Evolutionary conservation across 116 monocot genomes (phyloP).

Genomic region (Iris pallida): DNA sequence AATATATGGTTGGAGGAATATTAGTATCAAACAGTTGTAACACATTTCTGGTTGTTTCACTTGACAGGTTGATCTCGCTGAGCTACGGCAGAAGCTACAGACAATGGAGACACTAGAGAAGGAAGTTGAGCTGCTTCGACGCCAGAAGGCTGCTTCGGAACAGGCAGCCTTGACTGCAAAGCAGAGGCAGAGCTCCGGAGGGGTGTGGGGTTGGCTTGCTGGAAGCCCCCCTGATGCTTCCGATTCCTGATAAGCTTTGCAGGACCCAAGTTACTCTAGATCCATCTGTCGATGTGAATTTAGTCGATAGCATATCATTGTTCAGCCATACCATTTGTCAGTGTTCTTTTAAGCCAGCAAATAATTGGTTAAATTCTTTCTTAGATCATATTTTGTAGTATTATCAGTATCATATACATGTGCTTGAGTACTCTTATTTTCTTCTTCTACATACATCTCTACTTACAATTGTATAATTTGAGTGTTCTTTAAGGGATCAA

Average conservation of each 20-base stretch:
- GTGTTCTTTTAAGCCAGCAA: background rate
- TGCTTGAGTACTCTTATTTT: background rate
- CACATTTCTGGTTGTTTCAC: background rate
- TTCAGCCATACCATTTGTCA: background rate
- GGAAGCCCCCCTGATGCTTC: conserved; percentile 57
- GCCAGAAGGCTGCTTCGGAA: conserved; percentile 82
- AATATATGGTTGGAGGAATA: background rate
- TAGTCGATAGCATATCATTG: background rate
- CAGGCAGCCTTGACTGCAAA: conserved; percentile 49
- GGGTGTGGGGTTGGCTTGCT: conserved; percentile 97
- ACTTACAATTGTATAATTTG: too few relatives aligned
- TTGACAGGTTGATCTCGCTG: conserved; percentile 83
- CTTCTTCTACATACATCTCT: background rate
- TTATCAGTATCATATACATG: background rate
- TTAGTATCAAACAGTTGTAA: background rate
- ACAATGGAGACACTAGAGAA: conserved; percentile 73
- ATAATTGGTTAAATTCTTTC: background rate
- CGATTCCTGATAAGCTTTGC: conserved; percentile 7
- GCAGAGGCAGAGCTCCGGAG: conserved; percentile 70
- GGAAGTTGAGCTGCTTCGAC: conserved; percentile 82
- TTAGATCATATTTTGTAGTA: background rate
- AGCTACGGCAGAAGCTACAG: conserved; percentile 83
- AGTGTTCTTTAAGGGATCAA: too few relatives aligned
- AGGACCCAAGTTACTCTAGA: background rate
- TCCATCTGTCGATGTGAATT: background rate